These are phyloP conservation scores for Pseudocercospora musae DNA, from an alignment of 2,329 filamentous ascomycete species.

Conservation along the genomic window DNA sequence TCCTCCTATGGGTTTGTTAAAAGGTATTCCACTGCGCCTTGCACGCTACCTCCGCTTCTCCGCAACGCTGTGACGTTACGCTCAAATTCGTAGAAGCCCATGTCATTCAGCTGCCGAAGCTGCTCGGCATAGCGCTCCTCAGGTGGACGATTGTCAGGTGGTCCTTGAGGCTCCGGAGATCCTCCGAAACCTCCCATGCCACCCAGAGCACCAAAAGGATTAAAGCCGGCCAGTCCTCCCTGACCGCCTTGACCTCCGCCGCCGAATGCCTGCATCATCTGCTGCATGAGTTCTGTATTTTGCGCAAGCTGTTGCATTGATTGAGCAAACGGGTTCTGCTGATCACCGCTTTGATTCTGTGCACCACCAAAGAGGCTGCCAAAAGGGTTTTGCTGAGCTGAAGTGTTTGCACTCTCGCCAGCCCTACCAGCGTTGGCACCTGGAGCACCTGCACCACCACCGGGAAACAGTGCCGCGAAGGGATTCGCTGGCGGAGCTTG, in stretches of 20 bases:
- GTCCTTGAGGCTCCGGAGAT: slow-evolving; percentile 46
- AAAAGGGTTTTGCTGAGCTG: slow-evolving; percentile 61
- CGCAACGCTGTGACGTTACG: slow-evolving; percentile 84
- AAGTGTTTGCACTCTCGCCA: slow-evolving; percentile 28
- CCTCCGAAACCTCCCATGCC: slow-evolving; percentile 31
- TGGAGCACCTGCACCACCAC: slow-evolving; percentile 29
- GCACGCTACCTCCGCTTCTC: slow-evolving; percentile 86
- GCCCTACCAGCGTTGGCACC: slow-evolving; percentile 25
- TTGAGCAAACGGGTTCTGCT: slow-evolving; percentile 47
- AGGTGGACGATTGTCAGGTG: slow-evolving; percentile 79
- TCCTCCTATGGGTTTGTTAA: slow-evolving; percentile 26
- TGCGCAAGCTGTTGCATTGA: slow-evolving; percentile 51
- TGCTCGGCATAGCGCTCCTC: slow-evolving; percentile 92
- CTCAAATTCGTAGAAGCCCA: slow-evolving; percentile 98
- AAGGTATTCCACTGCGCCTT: slow-evolving; percentile 81
- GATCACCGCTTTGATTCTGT: slow-evolving; percentile 18
- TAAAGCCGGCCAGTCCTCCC: slow-evolving; percentile 37
- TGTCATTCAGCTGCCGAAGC: slow-evolving; percentile 90
- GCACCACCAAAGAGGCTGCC: slow-evolving; percentile 57
- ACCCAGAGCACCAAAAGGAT: slow-evolving; percentile 43
- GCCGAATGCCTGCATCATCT: slow-evolving; percentile 54
- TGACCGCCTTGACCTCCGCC: slow-evolving; percentile 42
- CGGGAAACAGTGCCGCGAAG: slow-evolving; percentile 59
- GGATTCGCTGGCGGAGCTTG: slow-evolving; percentile 54
- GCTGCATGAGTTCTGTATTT: slow-evolving; percentile 57